These are phyloP conservation scores for Kwoniella sp. DNA, from an alignment of 768 basidiomycete species.

Conservation along the genomic window DNA sequence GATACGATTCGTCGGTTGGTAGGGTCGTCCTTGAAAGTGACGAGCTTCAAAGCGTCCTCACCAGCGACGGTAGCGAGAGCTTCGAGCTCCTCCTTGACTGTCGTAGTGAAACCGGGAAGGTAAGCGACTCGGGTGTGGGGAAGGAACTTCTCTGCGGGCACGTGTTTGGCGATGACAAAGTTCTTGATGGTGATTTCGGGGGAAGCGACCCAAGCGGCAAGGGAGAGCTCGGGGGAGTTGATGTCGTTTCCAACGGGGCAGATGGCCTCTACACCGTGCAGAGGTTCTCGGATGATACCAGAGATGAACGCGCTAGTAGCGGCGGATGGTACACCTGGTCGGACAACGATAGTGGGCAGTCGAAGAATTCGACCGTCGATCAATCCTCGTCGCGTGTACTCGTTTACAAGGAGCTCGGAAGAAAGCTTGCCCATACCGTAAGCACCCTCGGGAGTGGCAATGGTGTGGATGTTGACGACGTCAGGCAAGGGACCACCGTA, in stretches of 20 bases:
- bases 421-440: constrained; percentile 66
- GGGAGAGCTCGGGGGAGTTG: constrained; percentile 44
- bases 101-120: constrained; percentile 54
- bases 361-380: constrained; percentile 66
- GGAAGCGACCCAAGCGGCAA: constrained; percentile 52
- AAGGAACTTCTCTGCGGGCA: constrained; percentile 49
- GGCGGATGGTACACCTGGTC: constrained; percentile 62
- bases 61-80: constrained; percentile 52
- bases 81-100: constrained; percentile 51
- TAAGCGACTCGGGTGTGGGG: constrained; percentile 50
- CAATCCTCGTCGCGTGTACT: constrained; percentile 64
- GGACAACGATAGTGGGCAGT: constrained; percentile 65
- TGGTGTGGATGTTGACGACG: constrained; percentile 60
- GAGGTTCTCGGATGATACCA: constrained; percentile 65
- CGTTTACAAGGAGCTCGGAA: constrained; percentile 64
- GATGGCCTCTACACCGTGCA: constrained; percentile 60
- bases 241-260: constrained; percentile 60
- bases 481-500: constrained; percentile 62
- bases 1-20: constrained; percentile 53
- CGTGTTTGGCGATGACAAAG: constrained; percentile 54
- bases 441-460: constrained; percentile 63
- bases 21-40: constrained; percentile 54
- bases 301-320: constrained; percentile 66
- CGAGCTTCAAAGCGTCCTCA: constrained; percentile 49
- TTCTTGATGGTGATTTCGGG: constrained; percentile 54